Percentiles rank a stretch among this genome's conserved stretches.
phyloP scores from a whole-genome alignment of 2,329 filamentous ascomycete species.

The Pseudogymnoascus sp. region DNA sequence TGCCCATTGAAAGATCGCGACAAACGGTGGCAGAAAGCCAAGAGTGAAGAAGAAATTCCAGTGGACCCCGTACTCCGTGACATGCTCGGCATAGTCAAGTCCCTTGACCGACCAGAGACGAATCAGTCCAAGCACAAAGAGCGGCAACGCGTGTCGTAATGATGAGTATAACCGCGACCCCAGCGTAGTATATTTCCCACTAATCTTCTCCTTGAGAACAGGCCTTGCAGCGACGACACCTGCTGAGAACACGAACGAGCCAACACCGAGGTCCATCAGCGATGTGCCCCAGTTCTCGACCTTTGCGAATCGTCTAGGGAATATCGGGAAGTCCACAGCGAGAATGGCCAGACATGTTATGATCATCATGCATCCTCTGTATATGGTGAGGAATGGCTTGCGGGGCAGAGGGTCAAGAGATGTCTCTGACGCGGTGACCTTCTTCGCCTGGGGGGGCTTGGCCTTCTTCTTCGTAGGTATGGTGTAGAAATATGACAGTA shows the following conservation, averaged over 20 bases:
- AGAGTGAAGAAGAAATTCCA: constrained; percentile 99
- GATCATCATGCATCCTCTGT: constrained; percentile 86
- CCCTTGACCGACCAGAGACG: constrained; percentile 87
- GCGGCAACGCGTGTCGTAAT: constrained; percentile 72
- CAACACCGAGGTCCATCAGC: constrained; percentile 96
- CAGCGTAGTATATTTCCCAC: constrained; percentile 44
- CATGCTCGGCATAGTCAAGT: constrained; percentile 92
- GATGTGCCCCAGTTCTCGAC: constrained; percentile 99
- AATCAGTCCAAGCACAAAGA: constrained; percentile 72
- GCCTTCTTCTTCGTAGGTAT: constrained; percentile 46
- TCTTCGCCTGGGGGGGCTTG: constrained; percentile 40
- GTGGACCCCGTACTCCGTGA: constrained; percentile 94
- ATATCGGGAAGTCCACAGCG: constrained; percentile 92
- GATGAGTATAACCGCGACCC: constrained; percentile 56
- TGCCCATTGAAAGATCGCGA: constrained; percentile 72
- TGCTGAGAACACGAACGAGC: constrained; percentile 92
- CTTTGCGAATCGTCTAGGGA: constrained; percentile 92
- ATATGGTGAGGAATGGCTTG: constrained; percentile 89
- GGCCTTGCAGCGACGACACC: constrained; percentile 85
- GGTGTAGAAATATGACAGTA: constrained; percentile 44
- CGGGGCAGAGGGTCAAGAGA: constrained; percentile 56
- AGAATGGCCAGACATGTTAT: constrained; percentile 85
- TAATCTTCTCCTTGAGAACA: constrained; percentile 62
- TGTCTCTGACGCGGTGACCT: constrained; percentile 30
- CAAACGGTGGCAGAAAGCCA: constrained; percentile 78